A percentile compares a stretch with the other conserved stretches of the same genome.
These are phyloP conservation scores for Rubia tinctorum DNA, from an alignment of 305 asterid species.

Conservation along the genomic window DNA sequence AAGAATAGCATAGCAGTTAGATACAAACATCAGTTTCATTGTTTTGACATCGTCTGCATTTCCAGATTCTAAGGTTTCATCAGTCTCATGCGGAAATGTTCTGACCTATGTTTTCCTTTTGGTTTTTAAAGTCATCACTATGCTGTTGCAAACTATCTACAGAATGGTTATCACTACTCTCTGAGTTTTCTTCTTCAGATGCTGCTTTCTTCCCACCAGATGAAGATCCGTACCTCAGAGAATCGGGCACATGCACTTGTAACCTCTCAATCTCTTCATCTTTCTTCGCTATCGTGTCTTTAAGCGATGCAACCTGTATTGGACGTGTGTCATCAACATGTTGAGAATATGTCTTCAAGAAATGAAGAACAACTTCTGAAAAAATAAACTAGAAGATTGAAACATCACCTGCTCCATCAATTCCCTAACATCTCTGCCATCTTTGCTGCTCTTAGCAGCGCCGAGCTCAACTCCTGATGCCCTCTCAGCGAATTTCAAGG, in stretches of 20 bases:
- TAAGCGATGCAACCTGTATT: constrained; percentile 32
- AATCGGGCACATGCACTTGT: constrained; percentile 35
- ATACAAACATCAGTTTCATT: constrained; percentile 11
- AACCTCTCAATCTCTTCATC: constrained; percentile 40
- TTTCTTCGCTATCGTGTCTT: constrained; percentile 30
- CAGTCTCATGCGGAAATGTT: constrained; percentile 15
- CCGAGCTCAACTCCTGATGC: constrained; percentile 44
- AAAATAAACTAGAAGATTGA: background rate
- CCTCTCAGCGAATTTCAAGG: constrained; percentile 43
- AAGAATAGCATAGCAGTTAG: constrained; percentile 30
- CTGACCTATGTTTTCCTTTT: constrained; percentile 11
- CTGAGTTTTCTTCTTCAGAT: constrained; percentile 30
- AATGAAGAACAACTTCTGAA: background rate
- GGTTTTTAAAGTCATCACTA: constrained; percentile 21
- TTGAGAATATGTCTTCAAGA: background rate
- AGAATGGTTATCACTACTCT: constrained; percentile 31
- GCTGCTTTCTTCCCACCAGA: constrained; percentile 25
- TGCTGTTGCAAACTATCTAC: constrained; percentile 16
- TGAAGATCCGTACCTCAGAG: constrained; percentile 48
- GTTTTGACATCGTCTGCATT: constrained; percentile 24
- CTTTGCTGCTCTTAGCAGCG: constrained; percentile 40
- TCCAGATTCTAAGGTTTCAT: constrained; percentile 19
- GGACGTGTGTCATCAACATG: background rate
- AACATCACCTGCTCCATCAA: constrained; percentile 38
- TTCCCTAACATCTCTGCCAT: constrained; percentile 37